Conservation (phyloP, 129 eudicot genomes). For the Helichrysum umbraculigerum region DNA sequence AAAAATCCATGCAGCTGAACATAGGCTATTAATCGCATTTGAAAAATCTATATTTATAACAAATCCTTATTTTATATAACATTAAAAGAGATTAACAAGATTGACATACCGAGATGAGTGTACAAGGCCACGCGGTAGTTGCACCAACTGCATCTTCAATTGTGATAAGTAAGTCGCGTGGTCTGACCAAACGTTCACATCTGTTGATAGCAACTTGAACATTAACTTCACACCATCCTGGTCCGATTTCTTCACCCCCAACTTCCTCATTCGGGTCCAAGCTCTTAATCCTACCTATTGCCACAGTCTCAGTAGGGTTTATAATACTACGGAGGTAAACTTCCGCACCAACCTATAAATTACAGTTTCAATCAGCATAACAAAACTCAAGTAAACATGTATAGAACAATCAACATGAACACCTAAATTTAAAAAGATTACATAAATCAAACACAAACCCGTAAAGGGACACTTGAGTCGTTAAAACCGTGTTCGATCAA, state of each 20-base stretch:
- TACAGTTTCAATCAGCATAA: no score
- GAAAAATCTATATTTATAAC: no score
- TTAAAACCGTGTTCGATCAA: no score
- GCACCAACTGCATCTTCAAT: slow-evolving; percentile 1
- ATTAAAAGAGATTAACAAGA: not conserved
- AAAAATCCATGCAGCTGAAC: no score
- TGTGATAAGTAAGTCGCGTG: not conserved
- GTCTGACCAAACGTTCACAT: not conserved
- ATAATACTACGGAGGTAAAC: no score
- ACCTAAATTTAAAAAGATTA: no score
- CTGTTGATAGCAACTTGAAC: not conserved
- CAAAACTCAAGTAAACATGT: no score
- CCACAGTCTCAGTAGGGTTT: not conserved
- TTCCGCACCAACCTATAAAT: no score
- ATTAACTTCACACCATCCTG: not conserved
- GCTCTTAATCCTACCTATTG: not conserved
- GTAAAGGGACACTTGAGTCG: no score
- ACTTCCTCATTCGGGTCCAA: not conserved
- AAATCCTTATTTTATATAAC: not conserved
- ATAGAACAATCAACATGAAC: no score
- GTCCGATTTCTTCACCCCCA: not conserved
- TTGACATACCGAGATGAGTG: not conserved
- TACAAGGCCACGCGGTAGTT: not conserved
- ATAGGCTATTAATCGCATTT: no score
- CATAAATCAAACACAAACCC: no score